phyloP scores from a whole-genome alignment of 2,329 filamentous ascomycete genomes.

The Furcasterigmium sp. region DNA sequence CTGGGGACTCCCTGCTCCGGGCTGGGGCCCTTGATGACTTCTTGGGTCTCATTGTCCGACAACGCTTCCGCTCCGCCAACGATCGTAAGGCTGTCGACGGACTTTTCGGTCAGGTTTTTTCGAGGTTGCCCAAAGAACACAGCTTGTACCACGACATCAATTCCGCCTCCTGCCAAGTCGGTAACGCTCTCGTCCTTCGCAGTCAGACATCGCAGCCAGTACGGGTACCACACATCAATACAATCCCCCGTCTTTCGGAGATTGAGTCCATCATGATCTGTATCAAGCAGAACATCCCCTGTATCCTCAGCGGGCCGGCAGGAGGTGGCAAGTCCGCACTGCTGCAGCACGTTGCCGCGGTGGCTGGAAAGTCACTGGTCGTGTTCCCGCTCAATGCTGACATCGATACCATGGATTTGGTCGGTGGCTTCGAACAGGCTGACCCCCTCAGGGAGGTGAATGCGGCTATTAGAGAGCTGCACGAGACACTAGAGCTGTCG shows the following conservation, averaged over 20 bases:
- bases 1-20: constrained; percentile 53
- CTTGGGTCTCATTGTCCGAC: constrained; percentile 75
- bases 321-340: constrained; percentile 84
- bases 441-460: constrained; percentile 73
- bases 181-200: constrained; percentile 65
- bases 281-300: constrained; percentile 80
- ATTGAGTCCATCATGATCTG: constrained; percentile 86
- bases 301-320: constrained; percentile 79
- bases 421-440: constrained; percentile 93
- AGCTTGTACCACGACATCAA: constrained; percentile 70
- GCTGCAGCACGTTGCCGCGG: constrained; percentile 73
- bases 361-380: constrained; percentile 69
- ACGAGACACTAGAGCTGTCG: constrained; percentile 44
- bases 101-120: constrained; percentile 64
- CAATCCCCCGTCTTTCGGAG: constrained; percentile 57
- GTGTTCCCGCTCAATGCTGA: constrained; percentile 91
- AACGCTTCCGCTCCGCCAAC: constrained; percentile 70
- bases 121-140: constrained; percentile 42
- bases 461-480: constrained; percentile 42
- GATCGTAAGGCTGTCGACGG: constrained; percentile 63
- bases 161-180: constrained; percentile 66
- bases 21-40: constrained; percentile 65
- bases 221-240: constrained; percentile 43
- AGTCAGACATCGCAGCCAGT: constrained; percentile 48
- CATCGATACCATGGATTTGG: constrained; percentile 93